Evolutionary conservation across 2,329 filamentous ascomycete species (phyloP).

Genomic region (Pyrenochaeta sp.): DNA sequence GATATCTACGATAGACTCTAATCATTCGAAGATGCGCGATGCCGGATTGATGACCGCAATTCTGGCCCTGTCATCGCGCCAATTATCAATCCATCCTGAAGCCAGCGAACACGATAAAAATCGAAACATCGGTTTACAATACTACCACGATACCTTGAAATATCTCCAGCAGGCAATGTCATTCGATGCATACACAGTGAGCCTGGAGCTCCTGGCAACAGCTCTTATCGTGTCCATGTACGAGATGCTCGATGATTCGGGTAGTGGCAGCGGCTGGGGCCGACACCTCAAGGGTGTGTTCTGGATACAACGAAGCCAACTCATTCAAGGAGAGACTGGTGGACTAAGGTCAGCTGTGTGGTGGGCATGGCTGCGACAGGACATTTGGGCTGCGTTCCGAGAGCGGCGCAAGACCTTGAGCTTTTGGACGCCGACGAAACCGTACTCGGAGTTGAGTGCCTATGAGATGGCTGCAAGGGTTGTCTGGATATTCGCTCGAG

Average conservation of each 20-base stretch:
- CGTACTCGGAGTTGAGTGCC: conserved; percentile 52
- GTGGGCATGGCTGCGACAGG: conserved; percentile 70
- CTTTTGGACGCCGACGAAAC: conserved; percentile 61
- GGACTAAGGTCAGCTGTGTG: conserved; percentile 64
- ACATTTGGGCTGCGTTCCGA: conserved; percentile 67
- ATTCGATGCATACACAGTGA: conserved; percentile 62
- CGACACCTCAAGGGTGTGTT: conserved; percentile 68
- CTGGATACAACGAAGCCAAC: conserved; percentile 66
- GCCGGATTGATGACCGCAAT: conserved; percentile 63
- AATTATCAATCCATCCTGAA: conserved; percentile 14
- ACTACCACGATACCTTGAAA: conserved; percentile 66
- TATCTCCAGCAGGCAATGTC: conserved; percentile 65
- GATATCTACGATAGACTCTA: conserved; percentile 5
- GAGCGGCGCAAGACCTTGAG: conserved; percentile 62
- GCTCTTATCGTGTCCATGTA: conserved; percentile 66
- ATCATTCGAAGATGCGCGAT: conserved; percentile 49
- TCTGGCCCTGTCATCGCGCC: conserved; percentile 58
- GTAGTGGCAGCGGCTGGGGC: conserved; percentile 62
- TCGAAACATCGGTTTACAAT: conserved; percentile 53
- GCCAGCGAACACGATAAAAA: conserved; percentile 28
- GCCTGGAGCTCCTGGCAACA: conserved; percentile 63
- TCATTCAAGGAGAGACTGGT: conserved; percentile 63
- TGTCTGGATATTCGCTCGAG: conserved; percentile 61
- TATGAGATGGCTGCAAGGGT: conserved; percentile 60
- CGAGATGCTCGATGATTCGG: conserved; percentile 69